Conservation (phyloP, 2,329 filamentous ascomycete species). For the Meredithiella fracta region DNA sequence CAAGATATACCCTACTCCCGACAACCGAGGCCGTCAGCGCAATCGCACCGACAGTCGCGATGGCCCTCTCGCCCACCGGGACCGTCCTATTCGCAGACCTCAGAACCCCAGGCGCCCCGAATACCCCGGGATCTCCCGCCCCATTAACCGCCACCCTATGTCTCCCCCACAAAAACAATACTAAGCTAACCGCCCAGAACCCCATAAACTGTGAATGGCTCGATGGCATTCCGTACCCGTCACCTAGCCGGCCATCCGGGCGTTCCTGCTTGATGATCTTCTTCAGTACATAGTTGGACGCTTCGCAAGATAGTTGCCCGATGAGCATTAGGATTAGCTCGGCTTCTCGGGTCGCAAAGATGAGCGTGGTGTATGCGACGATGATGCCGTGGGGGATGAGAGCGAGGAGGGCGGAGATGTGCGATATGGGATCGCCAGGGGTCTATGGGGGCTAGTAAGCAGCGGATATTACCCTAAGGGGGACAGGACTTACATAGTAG, state of each 20-base stretch:
- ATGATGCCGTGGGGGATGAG: constrained; percentile 84
- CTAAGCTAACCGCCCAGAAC: constrained; percentile 75
- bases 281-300: constrained; percentile 77
- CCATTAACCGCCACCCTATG: constrained; percentile 44
- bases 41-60: constrained; percentile 38
- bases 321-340: constrained; percentile 82
- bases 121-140: constrained; percentile 16
- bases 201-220: constrained; percentile 91
- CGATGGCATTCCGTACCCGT: constrained; percentile 92
- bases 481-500: constrained; percentile 57
- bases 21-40: constrained; percentile 53
- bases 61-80: constrained; percentile 42
- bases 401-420: constrained; percentile 82
- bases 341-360: constrained; percentile 79
- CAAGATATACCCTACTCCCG: constrained; percentile 72
- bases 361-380: constrained; percentile 74
- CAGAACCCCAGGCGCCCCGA: neutral
- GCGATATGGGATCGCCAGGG: constrained; percentile 68
- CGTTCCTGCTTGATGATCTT: constrained; percentile 83
- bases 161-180: constrained; percentile 61
- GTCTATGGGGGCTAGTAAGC: constrained; percentile 40
- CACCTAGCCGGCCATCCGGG: constrained; percentile 67
- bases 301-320: constrained; percentile 85
- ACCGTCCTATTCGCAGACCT: constrained; percentile 27
- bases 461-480: constrained; percentile 1